Evolutionary conservation across 1,284 basidiomycete genomes (phyloP).

Genomic region (Rhodotorula sp.): DNA sequence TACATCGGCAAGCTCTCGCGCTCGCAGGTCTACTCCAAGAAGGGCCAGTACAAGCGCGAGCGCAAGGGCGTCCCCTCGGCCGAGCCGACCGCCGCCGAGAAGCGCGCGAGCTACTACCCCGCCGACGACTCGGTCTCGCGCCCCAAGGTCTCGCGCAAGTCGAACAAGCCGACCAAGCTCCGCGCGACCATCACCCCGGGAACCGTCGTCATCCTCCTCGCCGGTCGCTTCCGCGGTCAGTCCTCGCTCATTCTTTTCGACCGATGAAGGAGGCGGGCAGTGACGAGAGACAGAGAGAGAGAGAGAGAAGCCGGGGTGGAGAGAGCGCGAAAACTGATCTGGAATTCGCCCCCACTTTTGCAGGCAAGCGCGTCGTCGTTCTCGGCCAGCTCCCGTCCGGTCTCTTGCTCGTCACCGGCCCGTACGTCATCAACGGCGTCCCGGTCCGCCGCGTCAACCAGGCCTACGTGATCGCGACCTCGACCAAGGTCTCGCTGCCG

Average conservation of each 20-base stretch:
- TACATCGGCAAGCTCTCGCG: conserved; percentile 80
- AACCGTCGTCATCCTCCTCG: conserved; percentile 92
- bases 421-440: conserved; percentile 98
- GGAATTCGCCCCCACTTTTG: background rate
- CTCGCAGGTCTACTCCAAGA: conserved; percentile 75
- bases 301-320: background rate
- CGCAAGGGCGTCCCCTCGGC: conserved; percentile 56
- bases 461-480: conserved; percentile 98
- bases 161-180: conserved; percentile 69
- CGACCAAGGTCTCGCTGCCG: conserved; percentile 86
- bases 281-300: background rate
- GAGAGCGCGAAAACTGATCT: conserved; percentile 2
- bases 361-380: conserved; percentile 88
- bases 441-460: conserved; percentile 98
- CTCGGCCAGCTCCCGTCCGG: conserved; percentile 93
- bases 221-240: conserved; percentile 91
- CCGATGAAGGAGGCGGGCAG: background rate
- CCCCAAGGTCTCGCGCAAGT: conserved; percentile 91
- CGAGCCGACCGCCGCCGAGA: conserved; percentile 72
- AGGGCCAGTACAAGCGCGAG: conserved; percentile 62
- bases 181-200: conserved; percentile 90
- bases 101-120: conserved; percentile 73
- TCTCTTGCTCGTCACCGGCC: conserved; percentile 86
- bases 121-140: conserved; percentile 80
- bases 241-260: background rate